Base-by-base conservation (phyloP, 176 grass and related monocot species). In the Cocos nucifera region DNA sequence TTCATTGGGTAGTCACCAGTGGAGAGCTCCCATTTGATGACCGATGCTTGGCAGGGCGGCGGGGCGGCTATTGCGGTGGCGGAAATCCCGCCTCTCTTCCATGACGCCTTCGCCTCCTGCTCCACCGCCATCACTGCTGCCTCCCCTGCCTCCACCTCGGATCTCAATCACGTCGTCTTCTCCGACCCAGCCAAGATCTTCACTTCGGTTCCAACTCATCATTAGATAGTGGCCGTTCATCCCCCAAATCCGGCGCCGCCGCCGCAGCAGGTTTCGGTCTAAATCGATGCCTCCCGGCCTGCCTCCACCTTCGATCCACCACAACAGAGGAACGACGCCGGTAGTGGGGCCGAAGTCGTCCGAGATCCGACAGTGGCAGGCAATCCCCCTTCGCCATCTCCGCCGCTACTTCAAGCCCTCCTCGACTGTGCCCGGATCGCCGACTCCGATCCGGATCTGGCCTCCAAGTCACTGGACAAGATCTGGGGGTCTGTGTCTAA, bases 401-500 rank as follows among this genome's bases (percentile, higher is more conserved):
- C 35, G 2, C 90, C 90, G 4, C 69, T 98, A 29, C 73, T 89
- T 59, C 71, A 81, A 69, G 83, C 76, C 2, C 81, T 93, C 21
- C 77, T 88, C 29, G 74, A 89, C 19, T 86, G 78, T 72, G 78
- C 88, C 22, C 82, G 67, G 17, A 26, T 83, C 22, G 82, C 77
- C 17, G 79, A 27, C 57, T 59, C 84, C 1, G 70, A 77, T 32
- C 65, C 79, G 10, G 77, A 54, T 70, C 84, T 90, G 51, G 84
- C 82, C n/a, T 59, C 78, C 58, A 74, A 54, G 70, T 81, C 86
- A 70, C 79, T 98, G 61, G 63, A 48, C 57, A 70, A 80, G 65
- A 78, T 93, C 53, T 73, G 82, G 22, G 67, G 73, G 9, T 79
- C 83, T 5, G 73, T 83, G 44, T 77, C 70, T 15, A 77, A 79